Conservation (phyloP, 768 basidiomycete genomes). For the Amanita polypyramis region DNA sequence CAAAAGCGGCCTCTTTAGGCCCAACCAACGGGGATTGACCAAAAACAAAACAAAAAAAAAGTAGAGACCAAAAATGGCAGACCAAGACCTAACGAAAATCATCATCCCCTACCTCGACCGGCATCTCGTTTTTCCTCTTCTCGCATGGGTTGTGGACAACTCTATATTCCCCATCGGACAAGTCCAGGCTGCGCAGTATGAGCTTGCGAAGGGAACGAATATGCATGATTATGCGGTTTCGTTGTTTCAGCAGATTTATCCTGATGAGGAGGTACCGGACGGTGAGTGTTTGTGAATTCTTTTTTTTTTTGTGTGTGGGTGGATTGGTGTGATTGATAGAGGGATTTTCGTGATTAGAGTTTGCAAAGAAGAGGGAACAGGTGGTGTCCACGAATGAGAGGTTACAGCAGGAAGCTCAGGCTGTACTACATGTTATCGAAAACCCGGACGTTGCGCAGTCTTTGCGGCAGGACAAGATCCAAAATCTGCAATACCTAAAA, state of each 20-base stretch:
- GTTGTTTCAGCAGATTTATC: slow-evolving; percentile 71
- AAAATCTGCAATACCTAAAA: slow-evolving; percentile 90
- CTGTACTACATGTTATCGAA: slow-evolving; percentile 91
- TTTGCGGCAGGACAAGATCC: slow-evolving; percentile 91
- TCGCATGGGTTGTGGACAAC: slow-evolving; percentile 75
- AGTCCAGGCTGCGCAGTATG: slow-evolving; percentile 88
- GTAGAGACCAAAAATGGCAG: slow-evolving; percentile 75
- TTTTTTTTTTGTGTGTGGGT: neutral
- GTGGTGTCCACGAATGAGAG: slow-evolving; percentile 79
- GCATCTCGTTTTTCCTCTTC: slow-evolving; percentile 87
- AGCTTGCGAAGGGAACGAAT: slow-evolving; percentile 93
- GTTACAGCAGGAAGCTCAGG: slow-evolving; percentile 83
- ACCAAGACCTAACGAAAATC: slow-evolving; percentile 85
- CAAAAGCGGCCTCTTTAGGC: too few relatives aligned
- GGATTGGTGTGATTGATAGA: neutral
- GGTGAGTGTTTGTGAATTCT: too few relatives aligned
- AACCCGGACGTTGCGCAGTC: slow-evolving; percentile 94
- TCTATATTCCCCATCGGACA: slow-evolving; percentile 71
- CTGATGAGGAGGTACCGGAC: slow-evolving; percentile 55
- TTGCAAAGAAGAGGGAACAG: slow-evolving; percentile 69
- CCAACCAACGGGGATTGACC: too few relatives aligned
- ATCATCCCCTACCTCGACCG: slow-evolving; percentile 90
- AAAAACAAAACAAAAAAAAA: too few relatives aligned
- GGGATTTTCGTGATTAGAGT: slow-evolving; percentile 43
- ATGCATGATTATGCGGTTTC: slow-evolving; percentile 92